Evolutionary conservation across 345 rosid species (phyloP), one percentile per base, ranked within the genome.

Genomic region (Bruguiera gymnorhiza): DNA sequence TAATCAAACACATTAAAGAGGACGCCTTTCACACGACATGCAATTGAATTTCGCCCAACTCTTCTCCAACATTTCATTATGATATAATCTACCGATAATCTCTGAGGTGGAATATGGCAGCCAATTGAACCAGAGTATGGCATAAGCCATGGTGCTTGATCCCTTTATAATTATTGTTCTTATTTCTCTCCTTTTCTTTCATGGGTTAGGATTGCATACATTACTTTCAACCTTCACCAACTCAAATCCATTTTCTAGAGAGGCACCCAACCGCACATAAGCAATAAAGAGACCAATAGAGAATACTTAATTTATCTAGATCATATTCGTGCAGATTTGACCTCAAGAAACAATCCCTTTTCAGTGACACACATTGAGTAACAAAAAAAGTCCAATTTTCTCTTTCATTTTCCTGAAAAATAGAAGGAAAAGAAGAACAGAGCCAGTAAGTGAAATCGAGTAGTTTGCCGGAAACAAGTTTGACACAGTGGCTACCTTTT

Each of bases 401-500:
- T 24, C 32, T 23, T 48, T 10, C 34, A 3, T 13, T 11, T 43
- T 43, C 50, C 19, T 43, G 18, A 43, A 13, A 43, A 13, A 43
- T 53, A 32, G 0, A 0, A 27, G 29, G 9, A 69, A 50, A 31
- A 60, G 51, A 69, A 30, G 16, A 26, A 20, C 37, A 31, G 15
- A 39, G 15, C 46, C 46, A 9, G 46, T 2, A 39, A 54, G 27
- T 20, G 26, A 8, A 37, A 39, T 15, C 3, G 2, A 63, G 13
- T 27, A 63, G 53, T 37, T 23, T n/a, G 8, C 21, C n/a, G 10
- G 60, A 2, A 64, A 24, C 19, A 51, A 60, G 21, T 20, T 24
- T 11, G 32, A 19, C 9, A 31, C 3, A 31, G 37, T 26, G 59
- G 36, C 67, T 6, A 76, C 80, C 76, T 67, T 57, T 68, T 55